Base-by-base conservation (phyloP, 495 filamentous ascomycete genomes). In the Entonaema liquescens region DNA sequence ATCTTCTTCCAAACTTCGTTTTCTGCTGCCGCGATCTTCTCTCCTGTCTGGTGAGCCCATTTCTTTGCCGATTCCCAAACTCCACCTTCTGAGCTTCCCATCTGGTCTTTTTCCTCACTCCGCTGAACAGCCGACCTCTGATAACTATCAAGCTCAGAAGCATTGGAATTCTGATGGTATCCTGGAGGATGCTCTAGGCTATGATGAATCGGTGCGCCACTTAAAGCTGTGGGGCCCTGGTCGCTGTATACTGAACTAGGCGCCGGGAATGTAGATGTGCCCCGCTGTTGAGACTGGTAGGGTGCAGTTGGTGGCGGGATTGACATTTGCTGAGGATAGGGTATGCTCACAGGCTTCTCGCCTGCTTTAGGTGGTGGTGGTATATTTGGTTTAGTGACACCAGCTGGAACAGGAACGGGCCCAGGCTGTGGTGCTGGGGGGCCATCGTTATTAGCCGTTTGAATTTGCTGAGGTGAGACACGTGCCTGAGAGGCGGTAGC, bases 1-100 rank as follows among this genome's bases (percentile, higher is more conserved):
- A 90, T 89, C 76, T 83, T 83, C 79, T 81, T 90, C 90, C 91
- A 92, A n/a, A 91, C 86, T 80, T 89, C 87, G 65, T 83, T 87
- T 79, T 92, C 89, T 19, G 87, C 87, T 59, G 88, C 87, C 11
- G 81, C 83, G 56, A 92, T 74, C 76, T 87, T 89, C 67, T 82
- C 80, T 59, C 90, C 90, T 8, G 87, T 89, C 47, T 79, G 85
- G 70, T 84, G 82, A 52, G 87, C 82, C 86, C 88, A 88, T 66
- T 85, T 85, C 81, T 84, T 89, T 2, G 88, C 89, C 13, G 81
- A 82, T 4, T 79, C 83, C 78, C 86, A 81, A 9, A 89, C 75
- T 0, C 86, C 82, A 5, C 79, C 79, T 17, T 35, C 53, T 15
- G 83, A 85, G 8, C 81, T 83, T 4, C 77, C 83, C 25, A 29